phyloP scores from a whole-genome alignment of 257 asterid species.

The Plantago elongata region DNA sequence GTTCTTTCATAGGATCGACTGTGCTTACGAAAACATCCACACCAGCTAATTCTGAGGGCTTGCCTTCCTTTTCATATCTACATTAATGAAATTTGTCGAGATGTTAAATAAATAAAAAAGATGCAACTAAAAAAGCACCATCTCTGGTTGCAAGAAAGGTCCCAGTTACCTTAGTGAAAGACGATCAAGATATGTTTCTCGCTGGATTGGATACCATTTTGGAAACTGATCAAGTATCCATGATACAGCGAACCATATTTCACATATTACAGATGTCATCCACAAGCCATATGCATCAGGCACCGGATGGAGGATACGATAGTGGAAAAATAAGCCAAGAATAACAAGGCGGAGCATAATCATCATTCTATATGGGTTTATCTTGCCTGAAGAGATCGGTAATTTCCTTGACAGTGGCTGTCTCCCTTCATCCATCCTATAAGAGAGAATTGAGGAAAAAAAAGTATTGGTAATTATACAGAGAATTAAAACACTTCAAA shows the following conservation, averaged over 20 bases:
- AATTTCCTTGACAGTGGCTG: constrained; percentile 88
- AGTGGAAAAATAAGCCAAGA: constrained; percentile 81
- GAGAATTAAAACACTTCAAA: neutral
- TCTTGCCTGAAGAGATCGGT: constrained; percentile 78
- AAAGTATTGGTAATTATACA: constrained; percentile 7
- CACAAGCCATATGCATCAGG: constrained; percentile 75
- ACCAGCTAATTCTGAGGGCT: constrained; percentile 60
- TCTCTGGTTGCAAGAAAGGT: neutral
- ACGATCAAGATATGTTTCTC: constrained; percentile 92
- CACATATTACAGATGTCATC: constrained; percentile 90
- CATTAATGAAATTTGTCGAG: neutral
- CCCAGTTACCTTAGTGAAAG: constrained; percentile 62
- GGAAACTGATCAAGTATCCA: constrained; percentile 98
- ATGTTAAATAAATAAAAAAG: neutral
- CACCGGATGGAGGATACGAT: constrained; percentile 81
- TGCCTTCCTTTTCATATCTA: constrained; percentile 83
- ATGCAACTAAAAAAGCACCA: neutral
- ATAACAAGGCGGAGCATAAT: constrained; percentile 66
- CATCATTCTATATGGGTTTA: constrained; percentile 78
- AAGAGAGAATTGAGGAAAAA: constrained; percentile 18
- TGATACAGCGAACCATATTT: constrained; percentile 87
- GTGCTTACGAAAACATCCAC: constrained; percentile 82
- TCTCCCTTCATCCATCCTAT: constrained; percentile 95
- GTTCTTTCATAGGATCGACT: constrained; percentile 84
- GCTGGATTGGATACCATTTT: constrained; percentile 77